These are phyloP conservation scores for Phytophthora citricola DNA, from an alignment of 352 stramenopile species.

Conservation along the genomic window DNA sequence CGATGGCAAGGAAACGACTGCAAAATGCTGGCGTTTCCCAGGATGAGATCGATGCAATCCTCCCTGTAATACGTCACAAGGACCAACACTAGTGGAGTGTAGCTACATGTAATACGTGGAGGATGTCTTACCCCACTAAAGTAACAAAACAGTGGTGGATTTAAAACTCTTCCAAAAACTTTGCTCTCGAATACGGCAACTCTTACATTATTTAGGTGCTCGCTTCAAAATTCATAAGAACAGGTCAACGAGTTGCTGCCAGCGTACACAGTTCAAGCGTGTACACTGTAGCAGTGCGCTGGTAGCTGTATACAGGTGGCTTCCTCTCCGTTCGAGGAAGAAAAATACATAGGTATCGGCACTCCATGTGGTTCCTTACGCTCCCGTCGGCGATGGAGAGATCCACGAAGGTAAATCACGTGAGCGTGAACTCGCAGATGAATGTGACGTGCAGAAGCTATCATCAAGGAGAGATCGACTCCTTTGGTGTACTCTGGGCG, in stretches of 20 bases:
- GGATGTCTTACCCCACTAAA: no score
- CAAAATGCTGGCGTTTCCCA: slow-evolving; percentile 28
- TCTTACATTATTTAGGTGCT: slow-evolving; percentile 6
- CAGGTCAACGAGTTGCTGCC: slow-evolving; percentile 7
- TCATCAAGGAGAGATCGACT: slow-evolving; percentile 47
- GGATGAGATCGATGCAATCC: slow-evolving; percentile 33
- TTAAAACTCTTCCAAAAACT: no score
- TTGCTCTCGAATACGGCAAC: no score
- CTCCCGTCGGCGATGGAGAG: slow-evolving; percentile 31
- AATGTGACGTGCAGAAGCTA: slow-evolving; percentile 44
- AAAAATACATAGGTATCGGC: slow-evolving; percentile 10
- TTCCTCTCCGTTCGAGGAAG: slow-evolving; percentile 41
- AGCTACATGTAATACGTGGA: neutral
- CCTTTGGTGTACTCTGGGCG: slow-evolving; percentile 38
- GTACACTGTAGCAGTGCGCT: slow-evolving; percentile 1
- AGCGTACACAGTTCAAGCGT: neutral
- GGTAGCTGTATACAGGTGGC: slow-evolving; percentile 9
- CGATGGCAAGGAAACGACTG: slow-evolving; percentile 29
- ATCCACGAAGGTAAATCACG: slow-evolving; percentile 28
- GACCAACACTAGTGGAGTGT: neutral
- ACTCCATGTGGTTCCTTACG: slow-evolving; percentile 13
- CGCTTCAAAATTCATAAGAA: slow-evolving; percentile 15
- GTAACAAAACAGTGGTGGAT: no score
- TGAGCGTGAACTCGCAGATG: slow-evolving; percentile 35
- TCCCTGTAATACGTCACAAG: slow-evolving; percentile 30